phyloP scores from a whole-genome alignment of 1,284 basidiomycete genomes.

The Hypsizygus ulmarius region DNA sequence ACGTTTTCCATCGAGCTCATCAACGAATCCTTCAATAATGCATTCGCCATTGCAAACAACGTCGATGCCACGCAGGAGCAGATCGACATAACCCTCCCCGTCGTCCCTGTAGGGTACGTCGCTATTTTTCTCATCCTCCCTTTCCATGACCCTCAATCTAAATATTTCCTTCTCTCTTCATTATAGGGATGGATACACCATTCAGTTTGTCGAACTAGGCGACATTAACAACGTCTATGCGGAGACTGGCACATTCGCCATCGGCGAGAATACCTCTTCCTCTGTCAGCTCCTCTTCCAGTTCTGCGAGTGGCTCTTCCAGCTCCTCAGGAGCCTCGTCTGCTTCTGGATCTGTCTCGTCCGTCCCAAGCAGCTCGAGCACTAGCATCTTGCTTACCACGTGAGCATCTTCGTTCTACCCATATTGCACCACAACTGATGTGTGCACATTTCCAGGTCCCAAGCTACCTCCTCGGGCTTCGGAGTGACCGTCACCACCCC shows the following conservation, averaged over 20 bases:
- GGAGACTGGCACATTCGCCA: constrained; percentile 40
- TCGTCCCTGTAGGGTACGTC: constrained; percentile 50
- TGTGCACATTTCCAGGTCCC: not conserved
- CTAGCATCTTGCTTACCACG: not conserved
- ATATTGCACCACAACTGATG: constrained; percentile 3
- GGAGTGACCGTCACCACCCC: constrained; percentile 10
- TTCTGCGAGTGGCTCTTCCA: constrained; percentile 16
- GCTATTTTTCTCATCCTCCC: not conserved
- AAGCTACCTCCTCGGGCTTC: constrained; percentile 10
- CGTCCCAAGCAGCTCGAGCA: not conserved
- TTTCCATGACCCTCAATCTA: not conserved
- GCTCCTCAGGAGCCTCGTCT: constrained; percentile 16
- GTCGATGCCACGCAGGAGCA: constrained; percentile 37
- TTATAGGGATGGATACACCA: constrained; percentile 47
- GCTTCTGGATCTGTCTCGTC: constrained; percentile 11
- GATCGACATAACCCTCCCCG: constrained; percentile 44
- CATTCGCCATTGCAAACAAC: constrained; percentile 60
- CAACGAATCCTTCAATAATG: constrained; percentile 51
- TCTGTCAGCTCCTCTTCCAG: constrained; percentile 9
- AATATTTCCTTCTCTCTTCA: constrained; percentile 1
- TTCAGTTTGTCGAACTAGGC: constrained; percentile 50
- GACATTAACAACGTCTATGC: constrained; percentile 49
- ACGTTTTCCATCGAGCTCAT: constrained; percentile 38
- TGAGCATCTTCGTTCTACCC: not conserved
- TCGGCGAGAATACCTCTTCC: constrained; percentile 31